Evolutionary conservation across 2,329 filamentous ascomycete genomes (phyloP), one percentile per base, ranked within the genome.

Genomic region (Juglanconis juglandina): DNA sequence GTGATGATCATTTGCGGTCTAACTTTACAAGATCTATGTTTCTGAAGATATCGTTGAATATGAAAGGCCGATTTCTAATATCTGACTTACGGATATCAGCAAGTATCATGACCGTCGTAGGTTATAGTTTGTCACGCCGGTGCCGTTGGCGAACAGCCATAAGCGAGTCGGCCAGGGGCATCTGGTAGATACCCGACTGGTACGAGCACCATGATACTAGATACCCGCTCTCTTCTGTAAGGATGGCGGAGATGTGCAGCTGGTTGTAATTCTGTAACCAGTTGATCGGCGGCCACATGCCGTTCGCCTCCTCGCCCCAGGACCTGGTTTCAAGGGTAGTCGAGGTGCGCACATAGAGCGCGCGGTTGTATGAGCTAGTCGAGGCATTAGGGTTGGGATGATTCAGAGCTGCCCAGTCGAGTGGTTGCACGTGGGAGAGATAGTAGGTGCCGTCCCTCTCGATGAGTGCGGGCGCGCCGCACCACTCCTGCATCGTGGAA

Each of bases 231-330:
- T 56, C 61, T 32, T 64, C 49, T 11, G 61, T 64, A 10, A 68
- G 47, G 7, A 68, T 63, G 52, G 44, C 39, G 2, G 60, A 56
- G 7, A 61, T 63, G 58, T 68, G 66, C 2, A 68, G 66, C 47
- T 66, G 61, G 58, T 68, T 68, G 60, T 67, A 68, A 17, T 56
- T 53, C 54, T 59, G 52, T 7, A 59, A 57, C 67, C 67, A 68
- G 24, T 64, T 56, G 56, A 68, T 66, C 30, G 64, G 58, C 30
- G 68, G 60, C 5, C 65, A 63, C 6, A 86, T 86, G 14, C 75
- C 77, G 67, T 88, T 85, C 2, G 78, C 8, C 34, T 53, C 50
- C 9, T 53, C 50, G 14, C 35, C 84, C 85, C 85, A 89, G 13
- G 75, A 77, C 48, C 83, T 83, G 7, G 77, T 73, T 24, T 83